These are phyloP conservation scores for Colletotrichum noveboracense DNA, from an alignment of 2,329 filamentous ascomycete genomes.

Conservation along the genomic window DNA sequence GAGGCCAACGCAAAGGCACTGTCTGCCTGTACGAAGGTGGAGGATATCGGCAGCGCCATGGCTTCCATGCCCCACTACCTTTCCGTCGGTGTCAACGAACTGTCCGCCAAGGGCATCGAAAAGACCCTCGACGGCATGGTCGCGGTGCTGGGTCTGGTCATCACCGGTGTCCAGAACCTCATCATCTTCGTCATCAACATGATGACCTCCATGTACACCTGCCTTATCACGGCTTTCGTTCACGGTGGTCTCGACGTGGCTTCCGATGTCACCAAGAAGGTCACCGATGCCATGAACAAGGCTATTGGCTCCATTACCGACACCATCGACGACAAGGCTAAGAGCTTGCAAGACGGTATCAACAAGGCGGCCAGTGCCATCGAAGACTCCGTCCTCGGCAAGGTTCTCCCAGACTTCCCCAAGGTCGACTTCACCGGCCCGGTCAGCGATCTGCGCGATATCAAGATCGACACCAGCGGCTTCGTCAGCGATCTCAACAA, in stretches of 20 bases:
- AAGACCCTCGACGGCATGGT: slow-evolving; percentile 82
- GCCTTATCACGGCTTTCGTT: slow-evolving; percentile 84
- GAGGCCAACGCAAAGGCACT: slow-evolving; percentile 83
- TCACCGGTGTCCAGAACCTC: slow-evolving; percentile 85
- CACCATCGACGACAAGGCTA: slow-evolving; percentile 62
- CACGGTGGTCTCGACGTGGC: slow-evolving; percentile 78
- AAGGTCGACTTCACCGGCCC: slow-evolving; percentile 68
- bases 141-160: slow-evolving; percentile 75
- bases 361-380: slow-evolving; percentile 52
- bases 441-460: slow-evolving; percentile 70
- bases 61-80: slow-evolving; percentile 98
- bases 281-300: slow-evolving; percentile 52
- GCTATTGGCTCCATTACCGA: slow-evolving; percentile 62
- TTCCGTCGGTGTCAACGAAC: slow-evolving; percentile 83
- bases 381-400: slow-evolving; percentile 52
- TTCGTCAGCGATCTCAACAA: slow-evolving; percentile 73
- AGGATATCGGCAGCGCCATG: slow-evolving; percentile 92
- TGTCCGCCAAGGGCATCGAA: slow-evolving; percentile 82
- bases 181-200: slow-evolving; percentile 93
- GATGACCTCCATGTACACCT: slow-evolving; percentile 88
- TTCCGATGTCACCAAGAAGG: slow-evolving; percentile 56
- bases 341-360: slow-evolving; percentile 52
- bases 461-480: slow-evolving; percentile 70
- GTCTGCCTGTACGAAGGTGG: slow-evolving; percentile 88
- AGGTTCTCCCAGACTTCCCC: slow-evolving; percentile 50